phyloP scores from a whole-genome alignment of 257 asterid genomes.

The Solanum pimpinellifolium region DNA sequence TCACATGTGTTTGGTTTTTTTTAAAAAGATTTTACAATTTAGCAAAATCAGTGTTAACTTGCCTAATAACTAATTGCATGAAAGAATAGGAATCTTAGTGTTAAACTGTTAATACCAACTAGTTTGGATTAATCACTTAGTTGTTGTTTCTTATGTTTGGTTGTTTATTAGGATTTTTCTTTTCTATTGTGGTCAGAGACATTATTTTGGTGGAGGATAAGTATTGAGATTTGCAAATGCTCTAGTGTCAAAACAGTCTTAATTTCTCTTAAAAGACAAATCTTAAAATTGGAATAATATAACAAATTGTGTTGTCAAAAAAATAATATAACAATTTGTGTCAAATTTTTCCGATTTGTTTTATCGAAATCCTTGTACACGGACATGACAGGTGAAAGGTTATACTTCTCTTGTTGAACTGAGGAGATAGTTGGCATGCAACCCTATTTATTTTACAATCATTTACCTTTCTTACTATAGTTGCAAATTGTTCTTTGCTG shows the following conservation, averaged over 20 bases:
- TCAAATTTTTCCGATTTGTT: not conserved
- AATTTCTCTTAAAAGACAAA: not conserved
- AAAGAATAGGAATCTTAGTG: not conserved
- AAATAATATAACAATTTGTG: not conserved
- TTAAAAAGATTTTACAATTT: not conserved
- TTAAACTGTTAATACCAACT: not conserved
- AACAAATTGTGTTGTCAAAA: not conserved
- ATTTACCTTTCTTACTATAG: not conserved
- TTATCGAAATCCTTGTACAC: not conserved
- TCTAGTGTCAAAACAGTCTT: not conserved
- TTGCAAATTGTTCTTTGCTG: conserved; percentile 3
- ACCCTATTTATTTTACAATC: not conserved
- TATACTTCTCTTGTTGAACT: not conserved
- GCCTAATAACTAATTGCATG: not conserved
- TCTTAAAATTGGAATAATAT: not conserved
- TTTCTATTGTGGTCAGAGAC: not conserved
- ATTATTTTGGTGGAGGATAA: not conserved
- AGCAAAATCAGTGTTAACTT: not conserved
- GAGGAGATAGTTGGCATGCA: not conserved
- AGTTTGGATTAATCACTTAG: not conserved
- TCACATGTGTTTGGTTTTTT: not conserved
- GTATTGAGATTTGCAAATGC: not conserved
- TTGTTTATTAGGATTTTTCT: not conserved
- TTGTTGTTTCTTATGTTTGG: not conserved
- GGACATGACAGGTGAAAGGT: not conserved